A percentile compares a stretch with the other conserved stretches of the same genome.
phyloP scores from a whole-genome alignment of 1,284 basidiomycete species.

The Ustilago tritici region DNA sequence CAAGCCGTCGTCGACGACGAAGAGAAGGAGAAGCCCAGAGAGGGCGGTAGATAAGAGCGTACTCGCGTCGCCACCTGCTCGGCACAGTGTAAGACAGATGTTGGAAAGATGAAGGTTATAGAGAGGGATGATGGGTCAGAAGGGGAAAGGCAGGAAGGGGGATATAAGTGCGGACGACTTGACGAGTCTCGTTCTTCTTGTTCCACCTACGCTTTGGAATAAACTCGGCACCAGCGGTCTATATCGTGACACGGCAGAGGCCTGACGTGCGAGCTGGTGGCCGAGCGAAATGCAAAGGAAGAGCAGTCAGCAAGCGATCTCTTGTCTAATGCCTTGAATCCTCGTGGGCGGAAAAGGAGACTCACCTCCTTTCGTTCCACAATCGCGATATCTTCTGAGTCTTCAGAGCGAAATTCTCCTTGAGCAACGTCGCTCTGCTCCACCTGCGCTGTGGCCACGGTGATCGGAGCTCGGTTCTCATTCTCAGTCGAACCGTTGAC shows the following conservation, averaged over 20 bases:
- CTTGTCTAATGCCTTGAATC: slow-evolving; percentile 5
- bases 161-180: slow-evolving; percentile 6
- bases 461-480: neutral
- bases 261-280: slow-evolving; percentile 9
- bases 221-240: slow-evolving; percentile 44
- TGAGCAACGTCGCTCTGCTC: neutral
- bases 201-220: slow-evolving; percentile 36
- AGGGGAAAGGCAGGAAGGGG: neutral
- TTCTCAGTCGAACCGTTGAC: neutral
- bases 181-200: neutral
- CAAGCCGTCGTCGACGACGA: neutral
- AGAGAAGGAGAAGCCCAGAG: slow-evolving; percentile 13
- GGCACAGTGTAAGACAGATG: neutral
- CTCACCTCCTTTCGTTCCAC: slow-evolving; percentile 30
- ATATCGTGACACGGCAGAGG: slow-evolving; percentile 23
- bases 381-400: neutral
- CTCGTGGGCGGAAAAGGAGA: neutral
- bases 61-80: slow-evolving; percentile 25
- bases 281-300: slow-evolving; percentile 9
- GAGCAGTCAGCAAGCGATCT: neutral
- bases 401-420: neutral
- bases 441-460: neutral
- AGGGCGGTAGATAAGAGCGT: slow-evolving; percentile 33
- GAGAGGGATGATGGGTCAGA: slow-evolving; percentile 2
- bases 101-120: neutral